Evolutionary conservation across 192 early-diverging fungal genomes (phyloP), one percentile per base, ranked within the genome.

Genomic region (Coemansia interrupta): DNA sequence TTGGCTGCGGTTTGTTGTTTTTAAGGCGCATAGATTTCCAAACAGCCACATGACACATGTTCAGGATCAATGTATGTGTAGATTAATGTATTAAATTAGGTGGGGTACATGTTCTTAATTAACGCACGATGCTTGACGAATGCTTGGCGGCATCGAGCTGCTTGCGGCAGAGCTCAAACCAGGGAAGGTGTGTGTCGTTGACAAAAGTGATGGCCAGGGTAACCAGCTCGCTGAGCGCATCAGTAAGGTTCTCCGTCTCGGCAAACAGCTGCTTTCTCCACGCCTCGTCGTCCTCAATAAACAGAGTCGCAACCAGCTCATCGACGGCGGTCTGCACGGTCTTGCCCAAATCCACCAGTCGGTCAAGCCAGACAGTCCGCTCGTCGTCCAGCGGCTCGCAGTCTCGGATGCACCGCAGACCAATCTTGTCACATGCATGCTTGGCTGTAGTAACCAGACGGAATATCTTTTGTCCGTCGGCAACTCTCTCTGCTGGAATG

Each of bases 191-290:
- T 29, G 60, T 54, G 61, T 78, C 74, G 17, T 71, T 68, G 9
- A 78, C 74, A 78, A 78, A 78, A 3, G 74, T 78, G 24, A 78
- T 71, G 7, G 74, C 74, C 30, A 78, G 48, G 1, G 68, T 68
- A 4, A 71, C 38, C 20, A 78, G 53, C 2, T 50, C 55, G n/a
- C 29, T 39, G 30, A 78, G 41, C 19, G 54, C 52, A 4, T 40
- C 22, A 0, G 38, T 32, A 48, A 78, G 58, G 9, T 60, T 70
- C 8, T 41, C 58, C 0, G 61, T 58, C 41, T 68, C 64, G 11
- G 64, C 15, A 14, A 17, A 41, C 8, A 56, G 55, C 7, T 52
- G 54, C 20, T 44, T 20, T 38, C 19, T 54, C 74, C 74, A 78
- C 42, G 49, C 48, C 11, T 23, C 54, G 17, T 60, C 58, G 14